Evolutionary conservation across 2,329 filamentous ascomycete genomes (phyloP).

Genomic region (Diaporthe capsici): DNA sequence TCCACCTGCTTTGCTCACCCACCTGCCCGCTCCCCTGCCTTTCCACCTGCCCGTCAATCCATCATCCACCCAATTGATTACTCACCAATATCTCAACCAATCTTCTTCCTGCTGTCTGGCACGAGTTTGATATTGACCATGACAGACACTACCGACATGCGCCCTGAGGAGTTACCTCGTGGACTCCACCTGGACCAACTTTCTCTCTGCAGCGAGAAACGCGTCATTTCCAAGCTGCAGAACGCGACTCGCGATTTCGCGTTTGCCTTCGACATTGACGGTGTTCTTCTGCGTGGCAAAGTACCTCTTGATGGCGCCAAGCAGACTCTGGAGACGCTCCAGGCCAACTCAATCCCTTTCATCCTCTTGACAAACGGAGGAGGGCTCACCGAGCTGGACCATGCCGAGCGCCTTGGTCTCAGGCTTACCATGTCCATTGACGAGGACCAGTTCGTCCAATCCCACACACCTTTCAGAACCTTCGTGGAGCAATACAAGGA

Average conservation of each 20-base stretch:
- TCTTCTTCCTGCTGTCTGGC: too few relatives aligned
- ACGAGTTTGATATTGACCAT: not conserved
- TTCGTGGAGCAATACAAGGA: slow-evolving; percentile 64
- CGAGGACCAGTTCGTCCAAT: slow-evolving; percentile 72
- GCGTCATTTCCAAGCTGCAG: not conserved
- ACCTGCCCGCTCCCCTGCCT: too few relatives aligned
- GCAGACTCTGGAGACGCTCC: slow-evolving; percentile 71
- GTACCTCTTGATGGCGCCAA: slow-evolving; percentile 73
- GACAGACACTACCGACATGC: not conserved
- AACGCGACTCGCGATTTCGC: slow-evolving; percentile 41
- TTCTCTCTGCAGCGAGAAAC: not conserved
- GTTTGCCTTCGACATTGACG: slow-evolving; percentile 69
- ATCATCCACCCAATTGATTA: not conserved
- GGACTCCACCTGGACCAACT: not conserved
- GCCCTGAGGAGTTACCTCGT: slow-evolving; percentile 7
- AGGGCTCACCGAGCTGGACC: slow-evolving; percentile 74
- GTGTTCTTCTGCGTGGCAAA: slow-evolving; percentile 77
- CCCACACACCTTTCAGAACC: slow-evolving; percentile 79
- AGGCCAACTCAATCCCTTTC: slow-evolving; percentile 75
- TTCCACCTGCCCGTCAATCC: not conserved
- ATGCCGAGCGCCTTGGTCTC: slow-evolving; percentile 71
- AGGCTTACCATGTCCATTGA: slow-evolving; percentile 64
- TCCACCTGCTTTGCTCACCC: too few relatives aligned
- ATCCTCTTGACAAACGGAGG: slow-evolving; percentile 83
- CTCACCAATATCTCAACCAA: not conserved